Base-by-base conservation (phyloP, 2,329 filamentous ascomycete genomes). In the Exserohilum turcica region DNA sequence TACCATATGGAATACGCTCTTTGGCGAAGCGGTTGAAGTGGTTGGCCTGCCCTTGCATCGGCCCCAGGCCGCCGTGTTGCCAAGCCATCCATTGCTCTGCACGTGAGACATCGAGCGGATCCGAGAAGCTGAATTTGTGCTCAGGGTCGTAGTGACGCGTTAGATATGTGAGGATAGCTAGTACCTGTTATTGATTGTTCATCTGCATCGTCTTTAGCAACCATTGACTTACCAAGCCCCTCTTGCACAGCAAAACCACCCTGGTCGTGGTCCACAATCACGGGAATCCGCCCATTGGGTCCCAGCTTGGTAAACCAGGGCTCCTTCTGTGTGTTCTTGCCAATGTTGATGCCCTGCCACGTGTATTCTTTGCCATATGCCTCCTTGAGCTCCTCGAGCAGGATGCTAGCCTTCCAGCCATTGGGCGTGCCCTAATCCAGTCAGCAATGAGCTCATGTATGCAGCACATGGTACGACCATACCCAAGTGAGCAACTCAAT, bases 331-430 rank as follows among this genome's bases (percentile, higher is more conserved):
- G 85, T 80, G 74, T 86, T 86, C 64, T 85, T 78, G 52, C 66
- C 64, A 19, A 74, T 88, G 72, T 86, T 79, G 70, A 89, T 79
- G 50, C 67, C 64, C 62, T 88, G 85, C 63, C 73, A 81, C 4
- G 82, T 82, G 72, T 87, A 88, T 12, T 83, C 77, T 52, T 60
- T 70, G 46, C 83, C 84, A 56, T 89, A 88, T 10, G 82, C 82
- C n/a, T 80, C 84, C 63, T 85, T 86, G 43, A 88, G 76, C 74
- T 89, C 86, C 67, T 89, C 86, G 33, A 88, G 80, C 16, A 88
- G 64, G 58, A 88, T 83, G 52, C 79, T 82, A 28, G 76, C 78
- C 67, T 88, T 88, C 74, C 77, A 75, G 64, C 76, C 77, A 64
- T 78, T 79, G 28, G 77, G 76, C 6, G 77, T 79, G 37, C 78